phyloP scores from a whole-genome alignment of 768 basidiomycete genomes.

The Gloeopeniophorella convolvens region DNA sequence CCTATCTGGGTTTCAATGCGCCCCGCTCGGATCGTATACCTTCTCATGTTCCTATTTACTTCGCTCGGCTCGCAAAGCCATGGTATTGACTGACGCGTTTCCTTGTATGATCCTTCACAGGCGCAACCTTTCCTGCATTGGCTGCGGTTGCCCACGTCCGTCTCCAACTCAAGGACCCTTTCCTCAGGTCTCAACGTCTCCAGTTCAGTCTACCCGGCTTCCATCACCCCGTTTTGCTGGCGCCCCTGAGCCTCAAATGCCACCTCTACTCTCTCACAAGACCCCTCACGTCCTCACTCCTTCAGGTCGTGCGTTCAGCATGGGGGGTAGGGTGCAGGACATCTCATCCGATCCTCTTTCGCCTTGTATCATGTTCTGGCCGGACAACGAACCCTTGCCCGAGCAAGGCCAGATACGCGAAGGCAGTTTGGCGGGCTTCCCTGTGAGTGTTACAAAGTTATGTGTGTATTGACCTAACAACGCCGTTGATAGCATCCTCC shows the following conservation, averaged over 20 bases:
- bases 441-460: constrained; percentile 34
- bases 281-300: constrained; percentile 60
- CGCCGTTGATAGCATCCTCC: constrained; percentile 58
- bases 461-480: constrained; percentile 11
- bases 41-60: not conserved
- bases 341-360: constrained; percentile 62
- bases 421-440: constrained; percentile 42
- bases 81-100: constrained; percentile 37
- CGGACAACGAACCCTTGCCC: constrained; percentile 81
- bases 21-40: constrained; percentile 16
- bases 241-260: constrained; percentile 10
- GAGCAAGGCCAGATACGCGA: constrained; percentile 72
- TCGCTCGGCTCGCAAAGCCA: not conserved
- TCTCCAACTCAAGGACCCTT: constrained; percentile 25
- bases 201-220: constrained; percentile 19
- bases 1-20: constrained; percentile 26
- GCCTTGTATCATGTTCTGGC: constrained; percentile 87
- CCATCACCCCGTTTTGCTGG: constrained; percentile 12
- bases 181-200: constrained; percentile 26
- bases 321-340: constrained; percentile 76
- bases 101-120: constrained; percentile 50
- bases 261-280: constrained; percentile 15
- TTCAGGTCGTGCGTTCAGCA: constrained; percentile 69
- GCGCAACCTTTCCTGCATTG: constrained; percentile 71
- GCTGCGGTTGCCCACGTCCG: constrained; percentile 58